Evolutionary conservation across 768 basidiomycete species (phyloP).

Genomic region (Phaeotremella skinneri): DNA sequence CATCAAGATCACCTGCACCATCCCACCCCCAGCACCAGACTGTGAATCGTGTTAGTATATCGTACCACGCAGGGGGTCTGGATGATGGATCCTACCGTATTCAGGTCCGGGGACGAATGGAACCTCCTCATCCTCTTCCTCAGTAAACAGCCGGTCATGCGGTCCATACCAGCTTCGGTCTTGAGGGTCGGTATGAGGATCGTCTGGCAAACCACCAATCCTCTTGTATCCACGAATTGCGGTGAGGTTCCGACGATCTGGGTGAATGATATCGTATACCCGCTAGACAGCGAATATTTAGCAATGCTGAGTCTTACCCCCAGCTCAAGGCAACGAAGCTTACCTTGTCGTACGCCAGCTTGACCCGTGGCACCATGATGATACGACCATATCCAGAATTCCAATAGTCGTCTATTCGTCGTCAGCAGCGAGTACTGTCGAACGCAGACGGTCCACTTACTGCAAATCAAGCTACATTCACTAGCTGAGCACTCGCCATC

Average conservation of each 20-base stretch:
- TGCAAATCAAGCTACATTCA: conserved; percentile 95
- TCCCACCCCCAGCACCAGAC: conserved; percentile 99
- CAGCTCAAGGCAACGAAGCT: conserved; percentile 30
- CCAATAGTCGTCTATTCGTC: conserved; percentile 77
- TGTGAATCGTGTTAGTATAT: conserved; percentile 46
- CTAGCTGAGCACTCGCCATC: conserved; percentile 91
- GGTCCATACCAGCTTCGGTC: conserved; percentile 98
- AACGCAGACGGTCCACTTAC: conserved; percentile 25
- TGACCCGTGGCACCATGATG: conserved; percentile 95
- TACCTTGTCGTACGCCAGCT: conserved; percentile 89
- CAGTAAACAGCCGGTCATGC: conserved; percentile 87
- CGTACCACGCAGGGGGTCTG: background rate
- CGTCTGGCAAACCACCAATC: conserved; percentile 94
- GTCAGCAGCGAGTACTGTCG: background rate
- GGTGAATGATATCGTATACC: conserved; percentile 94
- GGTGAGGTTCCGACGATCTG: conserved; percentile 82
- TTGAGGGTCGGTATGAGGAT: conserved; percentile 93
- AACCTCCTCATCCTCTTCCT: conserved; percentile 76
- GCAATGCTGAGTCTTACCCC: background rate
- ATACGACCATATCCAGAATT: conserved; percentile 91
- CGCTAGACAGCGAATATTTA: conserved; percentile 61
- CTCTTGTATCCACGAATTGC: conserved; percentile 90
- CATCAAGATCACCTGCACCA: conserved; percentile 94
- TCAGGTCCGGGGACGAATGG: conserved; percentile 78
- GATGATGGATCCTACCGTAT: conserved; percentile 70